Evolutionary conservation across 2,329 filamentous ascomycete genomes (phyloP), one percentile per base, ranked within the genome.

Genomic region (Fusarium burgessii): DNA sequence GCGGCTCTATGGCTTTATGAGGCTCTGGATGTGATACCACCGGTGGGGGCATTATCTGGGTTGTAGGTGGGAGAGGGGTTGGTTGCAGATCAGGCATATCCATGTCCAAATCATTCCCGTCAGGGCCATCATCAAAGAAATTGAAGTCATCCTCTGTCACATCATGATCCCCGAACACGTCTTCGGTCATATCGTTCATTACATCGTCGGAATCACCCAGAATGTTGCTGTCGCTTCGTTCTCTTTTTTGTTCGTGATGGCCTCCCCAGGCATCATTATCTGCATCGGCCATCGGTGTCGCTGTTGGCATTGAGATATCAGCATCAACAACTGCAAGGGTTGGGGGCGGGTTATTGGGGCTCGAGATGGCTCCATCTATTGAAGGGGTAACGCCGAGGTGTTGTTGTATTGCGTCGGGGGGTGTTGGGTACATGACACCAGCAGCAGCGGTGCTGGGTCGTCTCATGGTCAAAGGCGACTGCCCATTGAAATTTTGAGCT

Each of bases 141-240:
- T 88, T 93, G 78, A 95, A 95, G 76, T 96, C 93, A 9, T 90
- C 92, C 73, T 96, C 93, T 2, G 91, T 94, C n/a, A 95, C 86
- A 71, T 90, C 88, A 68, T 89, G 87, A n/a, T 90, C 88, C n/a
- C 87, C 90, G 79, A 93, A 93, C 72, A 91, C 88, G 71, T 93
- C 91, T 12, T 87, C 88, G 15, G 90, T 90, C 71, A 92, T 84
- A 58, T 93, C 91, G 23, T 87, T 90, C 75, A 93, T 93, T 8
- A 93, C 82, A 73, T 91, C 85, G 33, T 88, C 88, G 12, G 85
- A 82, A 27, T 86, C 86, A 35, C 80, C 78, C 8, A 85, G 82
- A 25, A 84, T 77, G 33, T 82, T 82, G 47, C 78, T 77, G 23
- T 83, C 80, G 10, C 77, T 79, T 11, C 83, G 83, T 49, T 86